A percentile compares a stretch with the other conserved stretches of the same genome.
Conservation (phyloP, 306 rosid genomes). For the Mimosa bimucronata region DNA sequence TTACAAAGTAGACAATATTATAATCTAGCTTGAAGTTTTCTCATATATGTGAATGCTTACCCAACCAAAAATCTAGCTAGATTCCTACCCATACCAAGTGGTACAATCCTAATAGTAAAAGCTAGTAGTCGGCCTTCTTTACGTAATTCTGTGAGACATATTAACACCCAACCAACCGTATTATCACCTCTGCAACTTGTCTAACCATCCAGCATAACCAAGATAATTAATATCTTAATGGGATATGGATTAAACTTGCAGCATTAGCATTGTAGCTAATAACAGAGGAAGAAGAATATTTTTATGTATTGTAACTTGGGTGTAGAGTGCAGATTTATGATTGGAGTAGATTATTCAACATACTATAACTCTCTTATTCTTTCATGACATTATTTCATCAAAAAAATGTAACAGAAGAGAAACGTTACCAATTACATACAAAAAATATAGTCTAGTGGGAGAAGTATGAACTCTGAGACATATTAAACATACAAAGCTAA, state of each 20-base stretch:
- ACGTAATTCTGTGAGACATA: slow-evolving; percentile 77
- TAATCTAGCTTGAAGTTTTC: slow-evolving; percentile 14
- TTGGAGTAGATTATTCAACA: slow-evolving; percentile 25
- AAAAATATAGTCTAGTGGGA: too few species aligned
- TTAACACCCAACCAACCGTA: slow-evolving; percentile 93
- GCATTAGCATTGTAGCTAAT: background rate
- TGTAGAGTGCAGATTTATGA: slow-evolving; percentile 25
- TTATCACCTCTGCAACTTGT: slow-evolving; percentile 99
- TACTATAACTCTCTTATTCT: slow-evolving; percentile 83
- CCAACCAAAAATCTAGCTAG: slow-evolving; percentile 94
- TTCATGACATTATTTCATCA: slow-evolving; percentile 78
- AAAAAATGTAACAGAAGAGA: too few species aligned
- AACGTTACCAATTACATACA: too few species aligned
- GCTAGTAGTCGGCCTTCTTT: slow-evolving; percentile 54
- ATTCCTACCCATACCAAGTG: slow-evolving; percentile 97
- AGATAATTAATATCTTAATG: background rate
- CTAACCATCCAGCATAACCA: slow-evolving; percentile 39
- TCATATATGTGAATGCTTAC: slow-evolving; percentile 52
- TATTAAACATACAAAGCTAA: too few species aligned
- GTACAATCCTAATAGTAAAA: slow-evolving; percentile 86
- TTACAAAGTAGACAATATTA: slow-evolving; percentile 31
- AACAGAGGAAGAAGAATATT: background rate
- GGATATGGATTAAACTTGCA: background rate
- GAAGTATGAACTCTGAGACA: too few species aligned
- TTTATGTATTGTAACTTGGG: slow-evolving; percentile 1